Conservation (phyloP, 2,329 filamentous ascomycete species). For the Stenocarpella maydis region DNA sequence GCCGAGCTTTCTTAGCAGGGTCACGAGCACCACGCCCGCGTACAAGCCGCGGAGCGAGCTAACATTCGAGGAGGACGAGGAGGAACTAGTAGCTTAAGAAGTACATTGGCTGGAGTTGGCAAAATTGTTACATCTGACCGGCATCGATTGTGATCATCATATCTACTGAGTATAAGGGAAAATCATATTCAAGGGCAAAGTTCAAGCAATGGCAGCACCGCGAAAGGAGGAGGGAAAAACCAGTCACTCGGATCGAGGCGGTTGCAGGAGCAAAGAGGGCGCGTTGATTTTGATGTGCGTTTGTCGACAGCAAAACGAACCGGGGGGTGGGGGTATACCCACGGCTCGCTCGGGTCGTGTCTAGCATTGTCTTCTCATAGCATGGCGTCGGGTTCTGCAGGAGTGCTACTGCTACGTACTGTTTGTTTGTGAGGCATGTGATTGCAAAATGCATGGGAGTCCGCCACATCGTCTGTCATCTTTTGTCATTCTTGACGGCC, state of each 20-base stretch:
- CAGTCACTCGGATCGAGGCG: neutral
- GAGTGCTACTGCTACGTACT: conserved; percentile 23
- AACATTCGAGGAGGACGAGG: conserved; percentile 33
- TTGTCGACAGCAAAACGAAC: neutral
- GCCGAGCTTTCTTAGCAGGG: conserved; percentile 30
- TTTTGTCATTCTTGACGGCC: neutral
- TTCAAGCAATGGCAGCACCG: neutral
- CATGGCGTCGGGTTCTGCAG: conserved; percentile 17
- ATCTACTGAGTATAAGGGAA: conserved; percentile 28
- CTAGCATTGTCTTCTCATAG: conserved; percentile 25
- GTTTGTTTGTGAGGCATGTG: conserved; percentile 9
- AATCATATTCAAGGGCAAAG: neutral
- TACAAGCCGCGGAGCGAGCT: conserved; percentile 33
- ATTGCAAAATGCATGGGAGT: neutral
- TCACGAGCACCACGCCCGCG: conserved; percentile 32
- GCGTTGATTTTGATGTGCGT: neutral
- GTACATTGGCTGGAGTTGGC: neutral
- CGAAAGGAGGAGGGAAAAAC: neutral
- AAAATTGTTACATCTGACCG: conserved; percentile 19
- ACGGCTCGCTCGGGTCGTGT: conserved; percentile 8
- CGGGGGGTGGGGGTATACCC: conserved; percentile 12
- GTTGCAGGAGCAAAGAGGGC: neutral
- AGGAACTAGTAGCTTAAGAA: conserved; percentile 12
- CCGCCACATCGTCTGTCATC: neutral
- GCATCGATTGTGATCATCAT: conserved; percentile 26